These are phyloP conservation scores for Plasmodium relictum DNA, from an alignment of 169 alveolate genomes.

Conservation along the genomic window DNA sequence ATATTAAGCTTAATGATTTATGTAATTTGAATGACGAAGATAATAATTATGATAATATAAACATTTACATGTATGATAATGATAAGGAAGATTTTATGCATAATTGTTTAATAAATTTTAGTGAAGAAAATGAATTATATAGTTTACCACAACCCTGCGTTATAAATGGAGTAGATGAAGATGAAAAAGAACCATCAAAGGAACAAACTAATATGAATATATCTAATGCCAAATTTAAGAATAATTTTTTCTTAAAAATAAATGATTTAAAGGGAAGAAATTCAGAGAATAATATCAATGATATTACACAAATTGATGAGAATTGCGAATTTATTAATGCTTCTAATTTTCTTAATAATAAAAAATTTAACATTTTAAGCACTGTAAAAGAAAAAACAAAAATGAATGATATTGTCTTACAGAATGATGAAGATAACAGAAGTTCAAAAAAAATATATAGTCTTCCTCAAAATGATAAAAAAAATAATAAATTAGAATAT, in stretches of 20 bases:
- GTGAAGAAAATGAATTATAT: constrained; percentile 25
- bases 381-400: constrained; percentile 8
- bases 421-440: background rate
- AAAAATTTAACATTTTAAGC: constrained; percentile 1
- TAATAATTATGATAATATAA: constrained; percentile 56
- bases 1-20: constrained; percentile 39
- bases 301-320: constrained; percentile 9
- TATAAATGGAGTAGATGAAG: constrained; percentile 21
- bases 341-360: constrained; percentile 21
- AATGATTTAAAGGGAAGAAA: constrained; percentile 6
- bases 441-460: background rate
- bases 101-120: constrained; percentile 9
- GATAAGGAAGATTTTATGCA: constrained; percentile 32
- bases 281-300: constrained; percentile 16
- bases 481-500: background rate
- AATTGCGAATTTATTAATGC: constrained; percentile 10
- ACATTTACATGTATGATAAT: constrained; percentile 52
- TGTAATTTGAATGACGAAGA: constrained; percentile 41
- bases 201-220: constrained; percentile 4
- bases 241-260: constrained; percentile 16
- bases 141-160: constrained; percentile 21
- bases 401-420: background rate
- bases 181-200: background rate
- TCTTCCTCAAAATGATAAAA: background rate
- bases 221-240: background rate